Conservation (phyloP, 2,329 filamentous ascomycete species). For the Trichoderma afroharzianum region DNA sequence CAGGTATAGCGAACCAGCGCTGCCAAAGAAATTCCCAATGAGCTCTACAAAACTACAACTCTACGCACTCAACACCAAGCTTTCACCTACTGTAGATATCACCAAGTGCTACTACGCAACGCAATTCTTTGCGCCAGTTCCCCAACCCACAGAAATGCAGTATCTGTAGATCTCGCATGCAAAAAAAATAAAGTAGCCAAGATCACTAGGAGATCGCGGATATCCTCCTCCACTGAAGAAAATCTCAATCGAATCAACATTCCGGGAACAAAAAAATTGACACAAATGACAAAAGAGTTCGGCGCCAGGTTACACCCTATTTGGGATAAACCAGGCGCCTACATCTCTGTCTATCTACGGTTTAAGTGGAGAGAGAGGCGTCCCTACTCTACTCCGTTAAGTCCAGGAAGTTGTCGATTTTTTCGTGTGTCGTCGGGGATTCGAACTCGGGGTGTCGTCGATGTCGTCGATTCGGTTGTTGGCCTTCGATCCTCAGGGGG, state of each 20-base stretch:
- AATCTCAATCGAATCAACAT: not conserved
- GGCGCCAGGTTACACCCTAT: conserved; percentile 17
- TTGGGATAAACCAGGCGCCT: conserved; percentile 19
- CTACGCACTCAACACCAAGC: not conserved
- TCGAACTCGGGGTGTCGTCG: conserved; percentile 5
- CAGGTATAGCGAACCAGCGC: not conserved
- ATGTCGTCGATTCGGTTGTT: not conserved
- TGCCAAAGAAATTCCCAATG: not conserved
- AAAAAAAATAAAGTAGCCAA: not conserved
- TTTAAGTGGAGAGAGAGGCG: not conserved
- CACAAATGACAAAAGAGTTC: conserved; percentile 29
- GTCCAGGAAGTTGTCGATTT: not conserved
- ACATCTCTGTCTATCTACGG: conserved; percentile 25
- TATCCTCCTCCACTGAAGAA: not conserved
- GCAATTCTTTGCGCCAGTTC: not conserved
- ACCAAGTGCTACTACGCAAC: not conserved
- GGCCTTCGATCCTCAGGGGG: not conserved
- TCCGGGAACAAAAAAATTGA: not conserved
- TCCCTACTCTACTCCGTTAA: not conserved
- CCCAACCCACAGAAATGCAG: not conserved
- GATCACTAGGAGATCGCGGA: not conserved
- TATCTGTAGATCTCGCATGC: not conserved
- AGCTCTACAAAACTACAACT: not conserved
- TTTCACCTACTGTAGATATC: not conserved
- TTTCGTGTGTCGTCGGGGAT: not conserved